A percentile compares a stretch with the other conserved stretches of the same genome.
Conservation (phyloP, 192 early-diverging fungal species). For the Coemansia sp. region DNA sequence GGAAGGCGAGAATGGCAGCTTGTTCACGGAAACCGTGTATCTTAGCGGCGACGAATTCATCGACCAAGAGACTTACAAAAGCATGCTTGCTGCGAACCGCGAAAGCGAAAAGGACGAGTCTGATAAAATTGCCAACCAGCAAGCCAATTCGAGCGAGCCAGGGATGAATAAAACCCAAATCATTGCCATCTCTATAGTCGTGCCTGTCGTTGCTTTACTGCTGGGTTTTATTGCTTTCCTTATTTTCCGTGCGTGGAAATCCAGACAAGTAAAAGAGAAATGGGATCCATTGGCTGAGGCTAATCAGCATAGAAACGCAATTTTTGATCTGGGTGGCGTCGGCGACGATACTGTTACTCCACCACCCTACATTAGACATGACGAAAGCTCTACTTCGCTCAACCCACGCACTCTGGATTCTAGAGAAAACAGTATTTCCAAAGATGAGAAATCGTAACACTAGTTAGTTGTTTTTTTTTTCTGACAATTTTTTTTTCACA, state of each 20-base stretch:
- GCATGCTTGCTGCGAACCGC: background rate
- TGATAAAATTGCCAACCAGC: background rate
- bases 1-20: no score
- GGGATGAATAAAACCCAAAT: background rate
- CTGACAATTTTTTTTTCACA: no score
- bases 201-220: background rate
- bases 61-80: background rate
- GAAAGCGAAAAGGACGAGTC: background rate
- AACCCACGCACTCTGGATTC: background rate
- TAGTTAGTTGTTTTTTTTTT: no score
- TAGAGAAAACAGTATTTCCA: background rate
- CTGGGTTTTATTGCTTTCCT: background rate
- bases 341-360: background rate
- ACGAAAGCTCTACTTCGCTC: background rate
- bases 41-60: background rate
- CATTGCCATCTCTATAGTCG: background rate
- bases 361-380: background rate
- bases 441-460: background rate
- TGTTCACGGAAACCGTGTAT: background rate
- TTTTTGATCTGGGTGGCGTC: conserved; percentile 8
- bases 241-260: background rate
- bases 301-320: conserved; percentile 3
- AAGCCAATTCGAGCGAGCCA: background rate
- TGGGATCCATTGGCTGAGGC: conserved; percentile 6
- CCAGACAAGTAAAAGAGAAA: background rate